Evolutionary conservation across 75 land plant species (phyloP).

Genomic region (Pinus taeda): DNA sequence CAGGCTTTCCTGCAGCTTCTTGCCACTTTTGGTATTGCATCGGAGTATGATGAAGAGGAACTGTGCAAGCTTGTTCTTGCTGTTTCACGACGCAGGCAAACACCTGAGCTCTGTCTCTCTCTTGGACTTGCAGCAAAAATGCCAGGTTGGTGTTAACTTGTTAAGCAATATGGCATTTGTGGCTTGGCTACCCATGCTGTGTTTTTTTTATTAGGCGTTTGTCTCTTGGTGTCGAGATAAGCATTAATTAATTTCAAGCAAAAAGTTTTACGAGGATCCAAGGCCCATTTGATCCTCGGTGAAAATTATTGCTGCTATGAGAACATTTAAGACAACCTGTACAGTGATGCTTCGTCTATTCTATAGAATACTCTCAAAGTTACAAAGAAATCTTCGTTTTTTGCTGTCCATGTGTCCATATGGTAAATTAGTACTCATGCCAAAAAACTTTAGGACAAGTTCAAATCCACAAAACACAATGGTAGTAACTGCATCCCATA

Average conservation of each 20-base stretch:
- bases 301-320: neutral
- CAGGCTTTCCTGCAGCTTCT: conserved; percentile 62
- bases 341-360: neutral
- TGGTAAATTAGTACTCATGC: too few relatives aligned
- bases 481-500: too few relatives aligned
- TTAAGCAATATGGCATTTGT: conserved; percentile 2
- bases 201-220: neutral
- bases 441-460: too few relatives aligned
- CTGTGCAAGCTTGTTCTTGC: conserved; percentile 56
- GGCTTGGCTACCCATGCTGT: neutral
- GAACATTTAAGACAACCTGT: neutral
- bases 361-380: too few relatives aligned
- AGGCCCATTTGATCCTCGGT: neutral
- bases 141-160: conserved; percentile 55
- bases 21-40: conserved; percentile 54
- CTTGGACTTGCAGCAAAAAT: conserved; percentile 56
- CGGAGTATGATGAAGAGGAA: conserved; percentile 66
- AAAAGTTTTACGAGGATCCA: neutral
- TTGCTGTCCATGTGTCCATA: too few relatives aligned
- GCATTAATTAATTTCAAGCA: neutral
- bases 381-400: too few relatives aligned
- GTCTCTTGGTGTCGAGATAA: neutral
- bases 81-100: conserved; percentile 48
- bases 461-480: too few relatives aligned
- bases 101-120: conserved; percentile 60